phyloP scores from a whole-genome alignment of 805 yeast genomes.

The Teunomyces cretensis region DNA sequence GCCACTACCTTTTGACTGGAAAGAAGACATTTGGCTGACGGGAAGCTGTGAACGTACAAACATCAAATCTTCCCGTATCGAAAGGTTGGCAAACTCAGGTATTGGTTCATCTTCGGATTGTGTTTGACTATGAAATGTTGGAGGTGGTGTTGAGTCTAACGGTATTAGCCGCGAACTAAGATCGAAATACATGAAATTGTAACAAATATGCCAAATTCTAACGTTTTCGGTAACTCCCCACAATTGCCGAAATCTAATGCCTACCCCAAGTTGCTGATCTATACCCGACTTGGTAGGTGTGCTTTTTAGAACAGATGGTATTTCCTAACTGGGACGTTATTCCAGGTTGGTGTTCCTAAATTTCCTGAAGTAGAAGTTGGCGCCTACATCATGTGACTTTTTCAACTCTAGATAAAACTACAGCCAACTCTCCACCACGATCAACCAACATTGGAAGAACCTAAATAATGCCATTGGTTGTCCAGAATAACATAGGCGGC shows the following conservation, averaged over 20 bases:
- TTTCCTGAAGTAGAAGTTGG: background rate
- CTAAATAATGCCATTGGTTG: background rate
- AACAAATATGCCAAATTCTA: background rate
- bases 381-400: conserved; percentile 1
- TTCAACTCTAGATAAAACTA: background rate
- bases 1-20: background rate
- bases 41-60: conserved; percentile 18
- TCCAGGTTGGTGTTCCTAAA: background rate
- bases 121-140: background rate
- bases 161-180: background rate
- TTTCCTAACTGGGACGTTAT: background rate
- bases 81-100: conserved; percentile 8
- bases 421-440: background rate
- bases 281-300: background rate
- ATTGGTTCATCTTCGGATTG: background rate
- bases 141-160: background rate
- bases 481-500: background rate
- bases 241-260: background rate
- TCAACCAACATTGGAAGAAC: too few species aligned
- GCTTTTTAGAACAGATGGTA: background rate
- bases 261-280: background rate
- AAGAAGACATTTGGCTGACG: conserved; percentile 1
- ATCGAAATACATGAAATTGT: background rate
- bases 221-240: background rate
- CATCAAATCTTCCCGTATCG: conserved; percentile 18